Conservation (phyloP, 495 filamentous ascomycete species). For the Aspergillus biplanus region DNA sequence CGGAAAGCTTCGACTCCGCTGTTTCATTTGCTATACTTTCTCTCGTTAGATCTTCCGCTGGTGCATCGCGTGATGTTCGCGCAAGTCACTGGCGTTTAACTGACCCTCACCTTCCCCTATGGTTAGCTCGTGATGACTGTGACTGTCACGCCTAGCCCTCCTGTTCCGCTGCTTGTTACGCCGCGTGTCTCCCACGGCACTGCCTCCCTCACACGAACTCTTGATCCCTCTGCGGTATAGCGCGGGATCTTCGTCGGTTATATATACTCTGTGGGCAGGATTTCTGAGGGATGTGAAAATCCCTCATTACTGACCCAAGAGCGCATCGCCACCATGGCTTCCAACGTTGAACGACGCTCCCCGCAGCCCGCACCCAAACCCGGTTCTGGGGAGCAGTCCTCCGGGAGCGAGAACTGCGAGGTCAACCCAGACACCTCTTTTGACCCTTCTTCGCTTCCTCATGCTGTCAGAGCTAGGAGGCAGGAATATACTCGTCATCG, state of each 20-base stretch:
- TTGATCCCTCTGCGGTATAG: conserved; percentile 5
- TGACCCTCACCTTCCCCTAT: conserved; percentile 8
- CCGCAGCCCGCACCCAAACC: conserved; percentile 14
- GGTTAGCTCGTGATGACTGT: conserved; percentile 21
- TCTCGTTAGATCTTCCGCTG: conserved; percentile 14
- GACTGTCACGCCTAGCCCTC: conserved; percentile 11
- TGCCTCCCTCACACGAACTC: conserved; percentile 3
- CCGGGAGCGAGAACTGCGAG: conserved; percentile 29
- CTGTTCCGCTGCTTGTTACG: conserved; percentile 7
- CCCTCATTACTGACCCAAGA: background rate
- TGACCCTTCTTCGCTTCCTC: conserved; percentile 53
- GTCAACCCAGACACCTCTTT: conserved; percentile 24
- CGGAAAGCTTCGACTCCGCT: background rate
- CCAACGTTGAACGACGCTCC: conserved; percentile 14
- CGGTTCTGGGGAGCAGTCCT: conserved; percentile 23
- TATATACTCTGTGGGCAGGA: conserved; percentile 7
- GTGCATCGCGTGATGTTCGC: conserved; percentile 27
- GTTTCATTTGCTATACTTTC: conserved; percentile 11
- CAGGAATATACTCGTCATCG: conserved; percentile 74
- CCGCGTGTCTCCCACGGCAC: conserved; percentile 11
- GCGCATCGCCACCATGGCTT: conserved; percentile 23
- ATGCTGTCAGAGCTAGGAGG: conserved; percentile 69
- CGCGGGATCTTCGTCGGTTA: background rate
- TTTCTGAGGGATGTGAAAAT: conserved; percentile 1
- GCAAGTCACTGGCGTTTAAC: conserved; percentile 11